Percentiles rank a stretch among this genome's conserved stretches.
phyloP scores from a whole-genome alignment of 2,329 filamentous ascomycete genomes.

The Penicillium sp. region DNA sequence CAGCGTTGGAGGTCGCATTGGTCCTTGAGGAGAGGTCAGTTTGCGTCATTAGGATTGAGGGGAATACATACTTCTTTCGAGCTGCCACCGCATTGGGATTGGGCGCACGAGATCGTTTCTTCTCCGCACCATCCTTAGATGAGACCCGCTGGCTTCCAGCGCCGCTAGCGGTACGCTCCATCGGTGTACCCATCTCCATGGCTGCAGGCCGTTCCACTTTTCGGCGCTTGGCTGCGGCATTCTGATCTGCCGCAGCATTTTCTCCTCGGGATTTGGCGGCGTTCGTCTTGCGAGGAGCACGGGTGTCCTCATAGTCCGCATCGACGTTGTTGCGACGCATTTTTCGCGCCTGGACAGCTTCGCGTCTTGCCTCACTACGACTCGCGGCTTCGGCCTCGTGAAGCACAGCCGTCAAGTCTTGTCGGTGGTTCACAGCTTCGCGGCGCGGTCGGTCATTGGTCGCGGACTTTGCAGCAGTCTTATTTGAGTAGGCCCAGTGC shows the following conservation, averaged over 20 bases:
- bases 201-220: conserved; percentile 70
- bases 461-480: conserved; percentile 58
- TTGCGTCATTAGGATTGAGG: background rate
- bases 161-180: conserved; percentile 43
- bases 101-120: conserved; percentile 71
- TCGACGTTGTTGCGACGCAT: conserved; percentile 70
- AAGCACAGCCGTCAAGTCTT: conserved; percentile 63
- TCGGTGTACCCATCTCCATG: conserved; percentile 33
- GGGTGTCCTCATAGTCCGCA: conserved; percentile 72
- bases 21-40: conserved; percentile 38
- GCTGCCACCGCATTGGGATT: conserved; percentile 57
- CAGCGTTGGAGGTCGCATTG: conserved; percentile 50
- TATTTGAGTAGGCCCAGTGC: conserved; percentile 94
- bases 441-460: conserved; percentile 71
- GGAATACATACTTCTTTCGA: conserved; percentile 70
- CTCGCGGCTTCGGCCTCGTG: conserved; percentile 81
- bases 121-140: conserved; percentile 62
- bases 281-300: conserved; percentile 55
- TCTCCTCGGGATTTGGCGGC: conserved; percentile 51
- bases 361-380: conserved; percentile 79
- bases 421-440: conserved; percentile 72
- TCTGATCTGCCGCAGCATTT: conserved; percentile 23
- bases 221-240: conserved; percentile 62
- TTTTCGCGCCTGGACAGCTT: conserved; percentile 74
- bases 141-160: conserved; percentile 36